These are phyloP conservation scores for Arachnomyces sp. DNA, from an alignment of 2,329 filamentous ascomycete species.

Conservation along the genomic window DNA sequence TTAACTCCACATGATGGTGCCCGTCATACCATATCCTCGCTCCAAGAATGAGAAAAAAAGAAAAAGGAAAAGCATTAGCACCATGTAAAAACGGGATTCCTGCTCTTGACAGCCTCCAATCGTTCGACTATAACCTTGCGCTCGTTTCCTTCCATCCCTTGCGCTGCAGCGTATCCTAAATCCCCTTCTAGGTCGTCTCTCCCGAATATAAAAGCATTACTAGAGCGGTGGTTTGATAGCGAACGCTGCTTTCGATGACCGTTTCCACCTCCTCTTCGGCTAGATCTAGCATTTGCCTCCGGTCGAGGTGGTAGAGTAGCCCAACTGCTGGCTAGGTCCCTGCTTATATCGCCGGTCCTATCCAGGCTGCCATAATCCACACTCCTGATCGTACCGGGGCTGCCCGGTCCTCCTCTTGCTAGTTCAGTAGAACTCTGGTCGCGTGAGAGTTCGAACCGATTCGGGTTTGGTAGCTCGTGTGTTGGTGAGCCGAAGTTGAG, in stretches of 20 bases:
- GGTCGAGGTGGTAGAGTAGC: constrained; percentile 29
- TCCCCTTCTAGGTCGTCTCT: constrained; percentile 83
- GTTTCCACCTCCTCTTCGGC: constrained; percentile 14
- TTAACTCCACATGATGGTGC: too few relatives aligned
- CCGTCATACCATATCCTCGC: background rate
- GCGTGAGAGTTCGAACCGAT: constrained; percentile 61
- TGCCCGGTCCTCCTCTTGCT: constrained; percentile 21
- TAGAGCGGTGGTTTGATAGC: constrained; percentile 32
- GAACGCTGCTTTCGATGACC: constrained; percentile 27
- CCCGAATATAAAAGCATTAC: constrained; percentile 44
- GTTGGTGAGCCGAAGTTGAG: constrained; percentile 54
- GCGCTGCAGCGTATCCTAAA: constrained; percentile 85
- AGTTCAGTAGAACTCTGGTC: constrained; percentile 31
- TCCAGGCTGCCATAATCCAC: constrained; percentile 25
- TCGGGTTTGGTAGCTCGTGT: constrained; percentile 61
- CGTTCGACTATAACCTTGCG: constrained; percentile 95
- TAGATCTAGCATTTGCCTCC: constrained; percentile 17
- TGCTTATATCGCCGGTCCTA: constrained; percentile 20
- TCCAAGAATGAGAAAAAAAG: background rate
- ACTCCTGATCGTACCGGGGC: constrained; percentile 27
- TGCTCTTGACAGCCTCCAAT: constrained; percentile 88
- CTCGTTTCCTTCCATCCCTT: constrained; percentile 84
- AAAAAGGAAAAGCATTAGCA: constrained; percentile 49
- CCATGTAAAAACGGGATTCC: constrained; percentile 95
- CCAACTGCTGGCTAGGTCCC: constrained; percentile 31